These are phyloP conservation scores for Schizopora paradoxa DNA, from an alignment of 1,284 basidiomycete genomes.

Conservation along the genomic window DNA sequence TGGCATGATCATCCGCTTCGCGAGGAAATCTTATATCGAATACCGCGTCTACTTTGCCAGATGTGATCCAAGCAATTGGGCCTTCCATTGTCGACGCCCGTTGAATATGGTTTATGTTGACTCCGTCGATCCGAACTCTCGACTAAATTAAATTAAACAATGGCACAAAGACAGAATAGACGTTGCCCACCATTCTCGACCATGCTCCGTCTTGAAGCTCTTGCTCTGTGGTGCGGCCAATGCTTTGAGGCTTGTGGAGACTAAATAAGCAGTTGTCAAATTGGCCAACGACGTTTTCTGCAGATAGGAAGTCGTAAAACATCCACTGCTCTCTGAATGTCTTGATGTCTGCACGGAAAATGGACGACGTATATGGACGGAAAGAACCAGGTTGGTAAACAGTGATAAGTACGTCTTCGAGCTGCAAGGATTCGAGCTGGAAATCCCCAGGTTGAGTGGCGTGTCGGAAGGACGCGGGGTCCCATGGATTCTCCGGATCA, in stretches of 20 bases:
- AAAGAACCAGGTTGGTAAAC: slow-evolving; percentile 93
- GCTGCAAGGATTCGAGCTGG: slow-evolving; percentile 81
- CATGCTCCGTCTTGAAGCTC: slow-evolving; percentile 78
- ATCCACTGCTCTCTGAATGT: slow-evolving; percentile 91
- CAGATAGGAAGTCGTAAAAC: slow-evolving; percentile 89
- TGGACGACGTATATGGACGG: slow-evolving; percentile 90
- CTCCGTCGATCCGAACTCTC: slow-evolving; percentile 92
- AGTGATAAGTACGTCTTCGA: slow-evolving; percentile 93
- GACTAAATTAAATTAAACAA: slow-evolving; percentile 46
- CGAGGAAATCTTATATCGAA: slow-evolving; percentile 97
- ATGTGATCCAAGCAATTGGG: slow-evolving; percentile 94
- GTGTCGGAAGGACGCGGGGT: slow-evolving; percentile 81
- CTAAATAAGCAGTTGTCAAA: slow-evolving; percentile 98
- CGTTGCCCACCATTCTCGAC: slow-evolving; percentile 75
- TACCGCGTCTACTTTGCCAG: slow-evolving; percentile 94
- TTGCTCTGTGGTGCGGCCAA: slow-evolving; percentile 83
- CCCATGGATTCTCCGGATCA: slow-evolving; percentile 74
- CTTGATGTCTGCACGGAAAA: slow-evolving; percentile 90
- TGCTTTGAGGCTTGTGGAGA: slow-evolving; percentile 93
- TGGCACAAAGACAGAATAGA: neutral
- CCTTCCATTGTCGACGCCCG: slow-evolving; percentile 79
- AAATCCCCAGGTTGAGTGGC: slow-evolving; percentile 78
- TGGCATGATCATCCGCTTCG: slow-evolving; percentile 69
- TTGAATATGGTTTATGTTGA: slow-evolving; percentile 95
- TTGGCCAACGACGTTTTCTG: slow-evolving; percentile 94